Evolutionary conservation across 2,329 filamentous ascomycete genomes (phyloP).

Genomic region (Moelleriella libera): DNA sequence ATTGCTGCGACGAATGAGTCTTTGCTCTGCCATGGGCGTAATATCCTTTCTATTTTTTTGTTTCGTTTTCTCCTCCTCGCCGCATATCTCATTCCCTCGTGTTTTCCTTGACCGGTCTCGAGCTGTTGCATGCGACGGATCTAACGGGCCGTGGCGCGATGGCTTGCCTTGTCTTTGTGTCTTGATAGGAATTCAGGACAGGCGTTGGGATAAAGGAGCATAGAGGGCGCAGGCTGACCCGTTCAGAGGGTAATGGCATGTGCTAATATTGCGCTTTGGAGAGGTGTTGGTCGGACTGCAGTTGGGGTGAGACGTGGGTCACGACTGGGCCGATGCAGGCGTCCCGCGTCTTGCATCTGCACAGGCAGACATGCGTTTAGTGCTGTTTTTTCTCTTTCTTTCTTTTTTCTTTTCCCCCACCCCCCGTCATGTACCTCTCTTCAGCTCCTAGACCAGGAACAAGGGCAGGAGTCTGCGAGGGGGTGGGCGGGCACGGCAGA

Average conservation of each 20-base stretch:
- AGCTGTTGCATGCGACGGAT: not conserved
- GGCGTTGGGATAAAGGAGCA: conserved; percentile 5
- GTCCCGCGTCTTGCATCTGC: not conserved
- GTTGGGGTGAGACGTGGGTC: not conserved
- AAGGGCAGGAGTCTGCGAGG: not conserved
- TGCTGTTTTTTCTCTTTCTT: not conserved
- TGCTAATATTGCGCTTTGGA: conserved; percentile 1
- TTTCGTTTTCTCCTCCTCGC: not conserved
- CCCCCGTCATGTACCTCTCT: not conserved
- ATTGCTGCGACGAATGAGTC: no score
- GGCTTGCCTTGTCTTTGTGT: not conserved
- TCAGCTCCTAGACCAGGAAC: not conserved
- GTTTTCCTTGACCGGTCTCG: conserved; percentile 1
- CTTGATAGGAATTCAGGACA: conserved; percentile 5
- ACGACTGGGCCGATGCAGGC: not conserved
- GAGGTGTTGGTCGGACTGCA: not conserved
- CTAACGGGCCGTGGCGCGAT: not conserved
- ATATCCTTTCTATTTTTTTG: not conserved
- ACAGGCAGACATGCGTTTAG: not conserved
- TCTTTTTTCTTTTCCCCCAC: not conserved
- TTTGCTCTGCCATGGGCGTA: no score
- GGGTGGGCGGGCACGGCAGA: not conserved
- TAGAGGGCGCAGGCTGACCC: conserved; percentile 4
- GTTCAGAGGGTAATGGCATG: conserved; percentile 3
- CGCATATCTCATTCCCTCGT: not conserved